Evolutionary conservation across 2,329 filamentous ascomycete genomes (phyloP).

Genomic region (Bisporella sp.): DNA sequence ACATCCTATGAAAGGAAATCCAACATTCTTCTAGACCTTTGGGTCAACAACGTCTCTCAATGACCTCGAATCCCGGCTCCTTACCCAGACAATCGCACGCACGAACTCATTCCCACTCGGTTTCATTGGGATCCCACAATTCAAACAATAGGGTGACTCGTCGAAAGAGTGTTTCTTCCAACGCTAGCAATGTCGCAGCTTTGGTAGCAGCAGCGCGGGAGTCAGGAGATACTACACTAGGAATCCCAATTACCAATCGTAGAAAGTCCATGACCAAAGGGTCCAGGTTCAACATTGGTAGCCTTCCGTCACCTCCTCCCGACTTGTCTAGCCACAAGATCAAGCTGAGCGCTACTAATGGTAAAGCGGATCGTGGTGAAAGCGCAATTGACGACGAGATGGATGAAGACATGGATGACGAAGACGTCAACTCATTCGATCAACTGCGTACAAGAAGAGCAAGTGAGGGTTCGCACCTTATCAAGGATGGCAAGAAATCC

Average conservation of each 20-base stretch:
- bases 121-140: slow-evolving; percentile 71
- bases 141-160: slow-evolving; percentile 80
- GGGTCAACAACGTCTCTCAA: slow-evolving; percentile 53
- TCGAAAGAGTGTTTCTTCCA: slow-evolving; percentile 85
- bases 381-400: slow-evolving; percentile 64
- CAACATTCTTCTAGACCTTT: slow-evolving; percentile 61
- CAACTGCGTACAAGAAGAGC: slow-evolving; percentile 52
- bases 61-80: slow-evolving; percentile 51
- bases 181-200: slow-evolving; percentile 66
- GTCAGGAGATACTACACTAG: slow-evolving; percentile 48
- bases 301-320: slow-evolving; percentile 57
- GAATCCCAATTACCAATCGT: slow-evolving; percentile 52
- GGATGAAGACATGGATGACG: slow-evolving; percentile 48
- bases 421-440: slow-evolving; percentile 33
- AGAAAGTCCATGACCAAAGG: slow-evolving; percentile 65
- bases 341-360: slow-evolving; percentile 39
- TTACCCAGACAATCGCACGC: slow-evolving; percentile 36
- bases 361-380: slow-evolving; percentile 44
- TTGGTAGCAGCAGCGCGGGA: slow-evolving; percentile 68
- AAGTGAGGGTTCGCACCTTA: slow-evolving; percentile 79
- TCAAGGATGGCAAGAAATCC: slow-evolving; percentile 73
- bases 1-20: slow-evolving; percentile 46
- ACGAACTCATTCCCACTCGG: slow-evolving; percentile 74
- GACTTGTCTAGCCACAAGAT: slow-evolving; percentile 54
- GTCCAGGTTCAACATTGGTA: slow-evolving; percentile 44